Evolutionary conservation across 106 monocot genomes (phyloP), one percentile per base, ranked within the genome.

Genomic region (Ottelia alismoides): DNA sequence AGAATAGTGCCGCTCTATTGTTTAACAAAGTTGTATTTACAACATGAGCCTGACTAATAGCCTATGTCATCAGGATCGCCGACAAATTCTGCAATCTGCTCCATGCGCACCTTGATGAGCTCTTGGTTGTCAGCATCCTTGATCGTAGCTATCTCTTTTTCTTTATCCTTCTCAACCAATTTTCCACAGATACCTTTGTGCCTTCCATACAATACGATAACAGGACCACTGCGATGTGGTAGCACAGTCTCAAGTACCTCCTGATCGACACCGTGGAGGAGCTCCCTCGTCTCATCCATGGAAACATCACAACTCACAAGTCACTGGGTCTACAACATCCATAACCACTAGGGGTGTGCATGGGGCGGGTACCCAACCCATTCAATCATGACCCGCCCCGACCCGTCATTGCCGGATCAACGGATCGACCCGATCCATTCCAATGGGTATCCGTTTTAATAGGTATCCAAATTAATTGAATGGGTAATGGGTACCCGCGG

Each of bases 11-110:
- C n/a, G n/a, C n/a, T n/a, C n/a, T n/a, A n/a, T n/a, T n/a, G n/a
- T n/a, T n/a, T n/a, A n/a, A n/a, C n/a, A n/a, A n/a, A n/a, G n/a
- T n/a, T n/a, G n/a, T n/a, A n/a, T n/a, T n/a, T n/a, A n/a, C n/a
- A n/a, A n/a, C n/a, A n/a, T n/a, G n/a, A n/a, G n/a, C n/a, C n/a
- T n/a, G n/a, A n/a, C n/a, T n/a, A 98, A 64, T 96, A 89, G 2
- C 84, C 89, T 47, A 96, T 63, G 28, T 70, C 61, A 29, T 55
- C 56, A 0, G 85, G 89, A 56, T 89, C 89, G 19, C 89, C 96
- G 72, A 82, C 56, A 58, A 74, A 98, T 47, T 98, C 96, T 2
- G 96, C 89, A 53, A 98, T 73, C 70, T 89, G 82, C 25, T 98
- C 85, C 35, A 89, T 72, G 16, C 64, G 52, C 46, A 98, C 89